phyloP scores from a whole-genome alignment of 2,329 filamentous ascomycete genomes.

The Monosporascus ibericus region DNA sequence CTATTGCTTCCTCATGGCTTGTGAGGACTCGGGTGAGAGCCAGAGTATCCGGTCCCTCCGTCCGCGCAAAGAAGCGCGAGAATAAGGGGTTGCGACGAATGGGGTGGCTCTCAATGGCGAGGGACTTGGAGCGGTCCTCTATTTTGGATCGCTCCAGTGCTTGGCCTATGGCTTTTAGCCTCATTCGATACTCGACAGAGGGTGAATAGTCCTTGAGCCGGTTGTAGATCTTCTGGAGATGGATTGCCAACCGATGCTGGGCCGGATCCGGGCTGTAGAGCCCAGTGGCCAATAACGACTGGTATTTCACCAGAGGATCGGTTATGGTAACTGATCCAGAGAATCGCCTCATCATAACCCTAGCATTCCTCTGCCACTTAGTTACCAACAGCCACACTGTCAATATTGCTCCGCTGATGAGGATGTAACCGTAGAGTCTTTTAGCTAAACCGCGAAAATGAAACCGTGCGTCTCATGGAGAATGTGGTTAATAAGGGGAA shows the following conservation, averaged over 20 bases:
- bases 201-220: slow-evolving; percentile 75
- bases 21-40: slow-evolving; percentile 65
- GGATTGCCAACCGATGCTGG: slow-evolving; percentile 67
- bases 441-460: too few relatives aligned
- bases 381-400: too few relatives aligned
- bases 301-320: slow-evolving; percentile 72
- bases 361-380: not conserved
- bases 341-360: slow-evolving; percentile 25
- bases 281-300: slow-evolving; percentile 61
- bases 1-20: slow-evolving; percentile 63
- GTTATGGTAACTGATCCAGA: slow-evolving; percentile 50
- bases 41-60: slow-evolving; percentile 50
- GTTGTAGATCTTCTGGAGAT: slow-evolving; percentile 71
- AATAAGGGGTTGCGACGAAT: slow-evolving; percentile 55
- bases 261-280: slow-evolving; percentile 62
- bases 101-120: slow-evolving; percentile 48
- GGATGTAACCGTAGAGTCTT: too few relatives aligned
- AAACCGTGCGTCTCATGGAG: too few relatives aligned
- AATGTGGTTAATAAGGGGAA: too few relatives aligned
- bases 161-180: slow-evolving; percentile 54
- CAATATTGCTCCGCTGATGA: too few relatives aligned
- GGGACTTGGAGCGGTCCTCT: slow-evolving; percentile 26
- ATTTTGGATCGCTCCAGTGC: slow-evolving; percentile 31
- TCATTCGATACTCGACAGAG: slow-evolving; percentile 59
- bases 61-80: slow-evolving; percentile 50